Evolutionary conservation across 2,329 filamentous ascomycete species (phyloP), one percentile per base, ranked within the genome.

Genomic region (Neoarthrinium moseri): DNA sequence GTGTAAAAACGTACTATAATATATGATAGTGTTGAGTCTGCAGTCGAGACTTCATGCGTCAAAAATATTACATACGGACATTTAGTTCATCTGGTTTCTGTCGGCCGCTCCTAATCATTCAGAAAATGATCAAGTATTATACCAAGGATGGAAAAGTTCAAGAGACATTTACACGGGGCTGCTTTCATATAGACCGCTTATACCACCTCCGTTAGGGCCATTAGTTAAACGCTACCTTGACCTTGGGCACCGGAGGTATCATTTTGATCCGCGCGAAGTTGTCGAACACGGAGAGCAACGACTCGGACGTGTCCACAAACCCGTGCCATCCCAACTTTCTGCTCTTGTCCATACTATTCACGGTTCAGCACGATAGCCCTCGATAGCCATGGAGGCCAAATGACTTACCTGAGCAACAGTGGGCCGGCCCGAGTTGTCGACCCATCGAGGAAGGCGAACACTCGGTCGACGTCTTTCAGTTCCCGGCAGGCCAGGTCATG

Each of bases 371-470:
- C 58, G 21, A 60, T 21, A 17, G 35, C 12, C 5, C 35, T 22
- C n/a, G n/a, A 4, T 29, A 12, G 11, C n/a, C 15, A 13, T 4
- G 38, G 15, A n/a, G 6, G 18, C 7, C 5, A 6, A 32, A 18
- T 17, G 15, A 33, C 29, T 42, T 30, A 42, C 39, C 27, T 42
- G 10, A 18, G 18, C 20, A 42, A 32, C 21, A 43, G 27, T 2
- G 29, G 18, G 8, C 29, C 39, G 2, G 29, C 17, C 3, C 29
- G 5, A 11, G 29, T n/a, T 21, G 30, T 12, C 6, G 30, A 36
- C 17, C 30, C 61, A 52, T 77, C 73, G 4, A 69, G 62, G 47
- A 78, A 73, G 2, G 64, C 61, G 43, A 77, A 76, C 29, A 74
- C 63, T 2, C 67, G 65, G 26, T 72, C 70, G 13, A 72, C 56